Percentiles rank a stretch among this genome's conserved stretches.
Evolutionary conservation across 495 filamentous ascomycete genomes (phyloP).

Genomic region (Podospora anserina): DNA sequence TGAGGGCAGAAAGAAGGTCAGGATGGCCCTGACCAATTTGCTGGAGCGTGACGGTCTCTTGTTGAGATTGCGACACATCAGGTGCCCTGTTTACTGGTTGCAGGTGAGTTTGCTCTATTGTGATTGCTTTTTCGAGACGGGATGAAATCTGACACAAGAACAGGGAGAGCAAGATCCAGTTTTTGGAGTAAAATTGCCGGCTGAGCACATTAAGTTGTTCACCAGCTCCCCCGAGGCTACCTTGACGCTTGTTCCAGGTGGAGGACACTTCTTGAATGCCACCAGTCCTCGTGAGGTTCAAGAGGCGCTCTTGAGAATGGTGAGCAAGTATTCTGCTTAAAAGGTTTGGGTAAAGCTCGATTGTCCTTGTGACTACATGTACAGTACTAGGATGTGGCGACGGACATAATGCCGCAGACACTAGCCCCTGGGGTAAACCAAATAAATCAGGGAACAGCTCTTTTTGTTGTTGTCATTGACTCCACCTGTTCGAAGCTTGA

Average conservation of each 20-base stretch:
- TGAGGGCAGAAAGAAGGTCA: constrained; percentile 51
- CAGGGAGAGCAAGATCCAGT: constrained; percentile 56
- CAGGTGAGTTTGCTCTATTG: constrained; percentile 44
- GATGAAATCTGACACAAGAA: background rate
- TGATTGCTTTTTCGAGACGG: background rate
- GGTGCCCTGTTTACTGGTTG: constrained; percentile 61
- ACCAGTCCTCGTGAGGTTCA: constrained; percentile 56
- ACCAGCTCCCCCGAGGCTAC: constrained; percentile 48
- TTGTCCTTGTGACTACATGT: background rate
- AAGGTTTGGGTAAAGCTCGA: background rate
- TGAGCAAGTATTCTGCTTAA: constrained; percentile 27
- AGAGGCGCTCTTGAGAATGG: constrained; percentile 50
- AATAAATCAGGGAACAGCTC: background rate
- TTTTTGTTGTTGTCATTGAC: background rate
- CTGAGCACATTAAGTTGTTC: constrained; percentile 59
- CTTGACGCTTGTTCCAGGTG: constrained; percentile 49
- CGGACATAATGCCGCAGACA: background rate
- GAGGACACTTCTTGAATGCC: constrained; percentile 56
- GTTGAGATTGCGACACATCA: constrained; percentile 51
- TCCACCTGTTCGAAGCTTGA: background rate
- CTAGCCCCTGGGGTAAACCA: background rate
- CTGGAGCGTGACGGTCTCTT: constrained; percentile 59
- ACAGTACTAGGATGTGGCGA: background rate
- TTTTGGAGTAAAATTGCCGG: constrained; percentile 46
- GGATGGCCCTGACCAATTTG: constrained; percentile 57